Base-by-base conservation (phyloP, 2,329 filamentous ascomycete genomes). In the Stenocarpella maydis region DNA sequence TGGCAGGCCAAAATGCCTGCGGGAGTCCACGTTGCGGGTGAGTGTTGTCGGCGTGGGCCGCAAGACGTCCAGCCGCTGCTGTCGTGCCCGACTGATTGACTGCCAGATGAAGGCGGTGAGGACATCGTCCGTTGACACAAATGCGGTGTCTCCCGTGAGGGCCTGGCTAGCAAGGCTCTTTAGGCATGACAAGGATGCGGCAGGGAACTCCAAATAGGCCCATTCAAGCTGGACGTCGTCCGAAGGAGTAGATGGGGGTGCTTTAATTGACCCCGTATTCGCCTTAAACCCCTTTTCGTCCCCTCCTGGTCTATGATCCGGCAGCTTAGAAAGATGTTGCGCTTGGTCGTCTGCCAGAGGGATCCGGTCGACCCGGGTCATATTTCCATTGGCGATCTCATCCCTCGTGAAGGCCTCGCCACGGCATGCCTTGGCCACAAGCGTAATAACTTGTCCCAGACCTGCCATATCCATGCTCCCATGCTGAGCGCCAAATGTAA, bases 61-160 rank as follows among this genome's bases (percentile, higher is more conserved):
- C 47, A 68, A 47, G 31, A 49, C 50, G 2, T 55, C 43, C 1
- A 85, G 69, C 1, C 82, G 81, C 0, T 76, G 70, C 0, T 78
- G 73, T 17, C 86, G 82, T 0, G 78, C 81, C 37, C 81, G 81
- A 0, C 77, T 76, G 12, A 85, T 73, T 0, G 78, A 79, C 70
- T 84, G 79, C 84, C 84, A 88, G 67, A 87, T 76, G 55, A 88
- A 82, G 0, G 85, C 84, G 2, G 77, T 83, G 17, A 88, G 75
- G 3, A 81, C 79, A 73, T 89, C 87, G 67, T 89, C 86, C 0
- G 85, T 88, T 1, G 86, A 86, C 26, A 88, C 74, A 71, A 80
- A 87, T 2, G 70, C 69, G 1, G 45, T 47, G 5, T 73, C 54
- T 2, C 63, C 21, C 24, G 75, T 69, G 64, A 75, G 65, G 12